A percentile compares a stretch with the other conserved stretches of the same genome.
These are phyloP conservation scores for Acanthochlamys bracteata DNA, from an alignment of 106 monocot species.

Conservation along the genomic window DNA sequence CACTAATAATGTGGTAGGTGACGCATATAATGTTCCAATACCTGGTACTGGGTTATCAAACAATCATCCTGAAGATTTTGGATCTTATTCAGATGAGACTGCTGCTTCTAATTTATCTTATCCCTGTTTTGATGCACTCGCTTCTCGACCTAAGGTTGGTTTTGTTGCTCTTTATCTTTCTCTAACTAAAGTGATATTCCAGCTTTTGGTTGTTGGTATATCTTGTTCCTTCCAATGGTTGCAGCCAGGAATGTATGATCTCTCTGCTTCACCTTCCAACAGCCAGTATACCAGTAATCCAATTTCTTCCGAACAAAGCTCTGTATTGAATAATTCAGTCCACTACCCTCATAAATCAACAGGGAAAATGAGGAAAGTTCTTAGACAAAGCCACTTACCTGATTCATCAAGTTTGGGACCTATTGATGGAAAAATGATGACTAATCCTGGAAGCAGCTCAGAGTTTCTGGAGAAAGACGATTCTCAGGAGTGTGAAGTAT, in stretches of 20 bases:
- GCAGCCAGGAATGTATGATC: conserved; percentile 30
- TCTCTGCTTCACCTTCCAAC: conserved; percentile 8
- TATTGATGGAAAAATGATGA: conserved; percentile 8
- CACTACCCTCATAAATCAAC: conserved; percentile 18
- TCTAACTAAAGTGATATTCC: neutral
- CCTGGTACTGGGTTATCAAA: conserved; percentile 13
- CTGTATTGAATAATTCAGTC: conserved; percentile 10
- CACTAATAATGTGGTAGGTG: neutral
- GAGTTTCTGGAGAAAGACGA: conserved; percentile 11
- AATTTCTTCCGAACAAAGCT: conserved; percentile 1
- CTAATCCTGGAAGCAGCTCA: conserved; percentile 10
- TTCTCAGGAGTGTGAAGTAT: conserved; percentile 7
- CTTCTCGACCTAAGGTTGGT: conserved; percentile 13
- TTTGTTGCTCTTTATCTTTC: neutral
- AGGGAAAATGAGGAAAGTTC: conserved; percentile 11
- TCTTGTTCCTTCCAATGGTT: conserved; percentile 11
- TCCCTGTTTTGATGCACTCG: neutral
- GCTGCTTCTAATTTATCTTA: conserved; percentile 2
- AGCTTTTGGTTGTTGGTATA: conserved; percentile 7
- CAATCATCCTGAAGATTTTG: conserved; percentile 20
- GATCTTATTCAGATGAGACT: conserved; percentile 13
- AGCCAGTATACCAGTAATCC: conserved; percentile 10
- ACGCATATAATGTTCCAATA: conserved; percentile 12
- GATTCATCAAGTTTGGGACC: neutral
- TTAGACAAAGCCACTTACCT: conserved; percentile 8